Evolutionary conservation across 768 basidiomycete genomes (phyloP), one percentile per base, ranked within the genome.

Genomic region (Lactarius vividus): DNA sequence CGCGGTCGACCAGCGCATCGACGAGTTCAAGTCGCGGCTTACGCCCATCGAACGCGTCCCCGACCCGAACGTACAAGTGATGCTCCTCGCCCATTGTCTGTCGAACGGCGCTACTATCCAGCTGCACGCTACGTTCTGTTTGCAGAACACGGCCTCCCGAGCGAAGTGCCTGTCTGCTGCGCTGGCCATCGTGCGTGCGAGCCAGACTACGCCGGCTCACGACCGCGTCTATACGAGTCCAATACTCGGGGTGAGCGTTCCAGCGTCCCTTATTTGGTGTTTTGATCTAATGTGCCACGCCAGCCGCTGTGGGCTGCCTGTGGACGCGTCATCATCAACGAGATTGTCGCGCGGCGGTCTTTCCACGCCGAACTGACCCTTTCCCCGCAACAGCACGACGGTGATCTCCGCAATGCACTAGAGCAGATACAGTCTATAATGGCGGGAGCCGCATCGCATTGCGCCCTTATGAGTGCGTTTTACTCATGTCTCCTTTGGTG

Each of bases 1-100:
- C 52, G 64, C 73, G 31, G 65, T 75, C 54, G 74, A 76, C 65
- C 70, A 64, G 56, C 70, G 74, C 37, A 72, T 77, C 56, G 75
- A 76, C 35, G 72, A 70, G 13, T 74, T 75, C 64, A 73, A 65
- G 44, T 62, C 64, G 16, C 66, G 70, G 9, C 55, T 77, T 9
- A 66, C 71, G 6, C 62, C 63, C 37, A n/a, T 73, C 23, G 71
- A 71, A 6, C 65, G 62, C 13, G 49, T 69, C 11, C 60, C 68
- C 13, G 29, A 64, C 18, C 72, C 67, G 53, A 33, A 65, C 58
- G 35, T 69, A 23, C 73, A 73, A 42, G 62, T 61, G 15, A 68
- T 72, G 39, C 71, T 75, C 31, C 58, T 73, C 18, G 69, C 71
- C 13, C 72, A 72, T 65, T 71, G 73, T 35, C 69, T 77, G n/a